These are phyloP conservation scores for Fraxinus cuspidata DNA, from an alignment of 257 asterid genomes.

Conservation along the genomic window DNA sequence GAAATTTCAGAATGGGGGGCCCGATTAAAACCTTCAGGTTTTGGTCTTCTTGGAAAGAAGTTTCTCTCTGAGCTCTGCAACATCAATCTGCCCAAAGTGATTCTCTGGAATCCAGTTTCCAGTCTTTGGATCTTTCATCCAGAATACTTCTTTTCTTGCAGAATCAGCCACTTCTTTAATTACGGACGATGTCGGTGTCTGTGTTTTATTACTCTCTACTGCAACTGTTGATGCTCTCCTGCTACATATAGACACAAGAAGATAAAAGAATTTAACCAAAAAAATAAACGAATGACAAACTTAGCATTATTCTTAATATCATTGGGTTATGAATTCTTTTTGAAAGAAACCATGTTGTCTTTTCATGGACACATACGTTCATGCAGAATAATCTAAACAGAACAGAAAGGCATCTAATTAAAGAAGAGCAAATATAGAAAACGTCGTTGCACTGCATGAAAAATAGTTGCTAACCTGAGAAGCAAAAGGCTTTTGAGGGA, in stretches of 20 bases:
- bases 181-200: neutral
- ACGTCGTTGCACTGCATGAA: slow-evolving; percentile 1
- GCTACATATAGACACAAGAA: slow-evolving; percentile 1
- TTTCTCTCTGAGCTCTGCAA: slow-evolving; percentile 40
- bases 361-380: neutral
- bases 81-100: slow-evolving; percentile 36
- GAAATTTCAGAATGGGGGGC: neutral
- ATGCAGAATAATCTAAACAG: neutral
- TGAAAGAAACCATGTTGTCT: neutral
- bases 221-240: slow-evolving; percentile 27
- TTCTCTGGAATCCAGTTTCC: slow-evolving; percentile 55
- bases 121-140: slow-evolving; percentile 59
- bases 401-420: neutral
- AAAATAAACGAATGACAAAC: neutral
- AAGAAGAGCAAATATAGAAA: neutral
- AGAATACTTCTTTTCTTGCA: slow-evolving; percentile 25
- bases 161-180: slow-evolving; percentile 5
- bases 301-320: no score
- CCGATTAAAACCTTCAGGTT: neutral
- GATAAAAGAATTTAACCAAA: neutral
- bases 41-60: slow-evolving; percentile 29
- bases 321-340: no score
- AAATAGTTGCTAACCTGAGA: slow-evolving; percentile 22
- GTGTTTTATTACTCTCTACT: slow-evolving; percentile 16
- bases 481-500: slow-evolving; percentile 25